Base-by-base conservation (phyloP, 164 flowering plant species). In the Nelumbo lutea region DNA sequence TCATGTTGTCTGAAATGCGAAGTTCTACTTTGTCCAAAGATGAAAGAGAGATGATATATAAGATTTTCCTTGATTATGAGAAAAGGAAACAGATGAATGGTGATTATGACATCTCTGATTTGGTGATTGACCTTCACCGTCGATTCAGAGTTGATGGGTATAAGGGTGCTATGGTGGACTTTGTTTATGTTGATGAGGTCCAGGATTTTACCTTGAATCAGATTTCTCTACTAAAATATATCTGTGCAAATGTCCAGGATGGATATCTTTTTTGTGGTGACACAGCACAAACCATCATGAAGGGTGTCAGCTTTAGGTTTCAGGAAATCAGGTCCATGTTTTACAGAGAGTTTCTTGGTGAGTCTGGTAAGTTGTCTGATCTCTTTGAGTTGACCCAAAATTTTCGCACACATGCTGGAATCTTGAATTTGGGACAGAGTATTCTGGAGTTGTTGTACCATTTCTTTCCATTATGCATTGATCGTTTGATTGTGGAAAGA, bases 201-300 rank as follows among this genome's bases (percentile, higher is more conserved):
- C 94, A 91, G 64, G 97, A 91, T 78, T 85, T 91, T 1, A 89
- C 91, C 0, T 86, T 88, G 91, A 81, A 87, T 43, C 97, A 91
- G 59, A 81, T 91, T 69, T 77, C 87, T 48, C 86, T 91, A 44
- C 86, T 91, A 71, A 87, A 84, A 63, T 79, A 85, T 74, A 59
- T 88, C 3, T 88, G 90, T 76, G 72, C 60, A 70, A 88, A 90
- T 81, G 80, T 85, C 3, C 70, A 74, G 0, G 91, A 91, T 62
- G 97, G 96, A 1, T 91, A 81, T 78, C 87, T 88, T 56, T 90
- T 89, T 66, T 77, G 89, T 2, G 97, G 97, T 7, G 95, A 89
- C 63, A 89, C 96, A 0, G 97, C 97, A 1, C 97, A 89, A 56
- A 88, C 97, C 0, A 88, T 91, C 77, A 87, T 87, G 0, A 83